These are phyloP conservation scores for Lodderomyces pseudojiufengensis DNA, from an alignment of 1,139 yeast genomes.

Conservation along the genomic window DNA sequence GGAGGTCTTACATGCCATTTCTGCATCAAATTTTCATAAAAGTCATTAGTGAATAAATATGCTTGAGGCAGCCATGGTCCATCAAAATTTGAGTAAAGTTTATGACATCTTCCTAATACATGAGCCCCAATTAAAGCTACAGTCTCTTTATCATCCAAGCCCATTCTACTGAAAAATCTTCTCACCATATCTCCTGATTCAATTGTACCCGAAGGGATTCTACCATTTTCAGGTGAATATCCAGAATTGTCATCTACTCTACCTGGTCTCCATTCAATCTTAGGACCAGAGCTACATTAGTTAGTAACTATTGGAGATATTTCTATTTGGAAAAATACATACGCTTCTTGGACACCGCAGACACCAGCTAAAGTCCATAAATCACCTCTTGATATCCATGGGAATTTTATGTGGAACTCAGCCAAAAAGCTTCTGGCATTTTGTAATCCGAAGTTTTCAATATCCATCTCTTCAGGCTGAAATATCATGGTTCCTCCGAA, in stretches of 20 bases:
- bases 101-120: slow-evolving; percentile 76
- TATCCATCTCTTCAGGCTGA: slow-evolving; percentile 61
- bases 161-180: slow-evolving; percentile 60
- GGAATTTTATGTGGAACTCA: slow-evolving; percentile 57
- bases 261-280: slow-evolving; percentile 84
- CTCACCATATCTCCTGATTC: slow-evolving; percentile 51
- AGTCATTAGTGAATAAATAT: slow-evolving; percentile 79
- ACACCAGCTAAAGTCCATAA: slow-evolving; percentile 88
- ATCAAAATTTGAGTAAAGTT: slow-evolving; percentile 65
- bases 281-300: slow-evolving; percentile 56
- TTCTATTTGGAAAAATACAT: too few species aligned
- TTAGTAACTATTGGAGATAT: too few species aligned
- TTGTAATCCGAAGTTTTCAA: slow-evolving; percentile 71
- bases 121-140: slow-evolving; percentile 90
- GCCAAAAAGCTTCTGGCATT: slow-evolving; percentile 63
- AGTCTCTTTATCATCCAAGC: slow-evolving; percentile 77
- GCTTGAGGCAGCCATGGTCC: slow-evolving; percentile 97
- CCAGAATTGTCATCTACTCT: slow-evolving; percentile 33
- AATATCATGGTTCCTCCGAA: slow-evolving; percentile 81
- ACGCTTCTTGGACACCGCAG: slow-evolving; percentile 76
- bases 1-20: slow-evolving; percentile 69
- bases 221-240: slow-evolving; percentile 61
- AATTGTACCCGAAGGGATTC: slow-evolving; percentile 58
- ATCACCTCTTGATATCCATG: slow-evolving; percentile 85
- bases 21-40: slow-evolving; percentile 65